These are phyloP conservation scores for Tillandsia leiboldiana DNA, from an alignment of 176 grass and related monocot genomes.

Conservation along the genomic window DNA sequence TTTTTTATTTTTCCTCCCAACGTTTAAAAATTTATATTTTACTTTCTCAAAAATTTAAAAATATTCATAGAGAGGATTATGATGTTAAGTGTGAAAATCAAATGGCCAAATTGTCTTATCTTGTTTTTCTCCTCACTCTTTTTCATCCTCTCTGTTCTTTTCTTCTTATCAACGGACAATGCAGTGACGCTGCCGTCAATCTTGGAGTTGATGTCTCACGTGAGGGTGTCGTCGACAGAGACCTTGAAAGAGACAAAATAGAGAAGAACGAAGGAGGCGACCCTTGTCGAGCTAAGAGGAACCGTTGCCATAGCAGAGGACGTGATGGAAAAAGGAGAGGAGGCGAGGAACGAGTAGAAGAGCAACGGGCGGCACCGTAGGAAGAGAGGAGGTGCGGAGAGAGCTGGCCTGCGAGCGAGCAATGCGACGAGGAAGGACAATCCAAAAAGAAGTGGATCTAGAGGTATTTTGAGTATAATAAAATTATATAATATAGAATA, in stretches of 20 bases:
- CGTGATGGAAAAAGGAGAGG: neutral
- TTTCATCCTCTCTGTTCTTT: no score
- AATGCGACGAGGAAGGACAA: neutral
- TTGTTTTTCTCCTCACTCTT: no score
- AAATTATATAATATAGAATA: no score
- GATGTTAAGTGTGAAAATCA: no score
- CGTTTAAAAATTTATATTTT: no score
- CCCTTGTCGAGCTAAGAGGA: neutral
- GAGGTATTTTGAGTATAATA: no score
- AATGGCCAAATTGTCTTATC: no score
- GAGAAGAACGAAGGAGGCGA: neutral
- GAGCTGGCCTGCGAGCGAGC: conserved; percentile 26
- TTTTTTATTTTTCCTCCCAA: no score
- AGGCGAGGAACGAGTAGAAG: conserved; percentile 11
- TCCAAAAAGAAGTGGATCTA: no score
- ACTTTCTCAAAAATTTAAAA: no score
- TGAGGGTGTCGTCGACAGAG: conserved; percentile 43
- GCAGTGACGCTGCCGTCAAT: conserved; percentile 23
- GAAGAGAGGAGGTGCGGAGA: conserved; percentile 2
- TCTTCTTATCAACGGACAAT: no score
- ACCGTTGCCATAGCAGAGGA: neutral
- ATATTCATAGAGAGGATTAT: no score
- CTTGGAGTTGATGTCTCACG: conserved; percentile 51
- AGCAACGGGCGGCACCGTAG: neutral
- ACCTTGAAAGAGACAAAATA: conserved; percentile 38